These are phyloP conservation scores for Pisolithus tinctorius DNA, from an alignment of 768 basidiomycete species.

Conservation along the genomic window DNA sequence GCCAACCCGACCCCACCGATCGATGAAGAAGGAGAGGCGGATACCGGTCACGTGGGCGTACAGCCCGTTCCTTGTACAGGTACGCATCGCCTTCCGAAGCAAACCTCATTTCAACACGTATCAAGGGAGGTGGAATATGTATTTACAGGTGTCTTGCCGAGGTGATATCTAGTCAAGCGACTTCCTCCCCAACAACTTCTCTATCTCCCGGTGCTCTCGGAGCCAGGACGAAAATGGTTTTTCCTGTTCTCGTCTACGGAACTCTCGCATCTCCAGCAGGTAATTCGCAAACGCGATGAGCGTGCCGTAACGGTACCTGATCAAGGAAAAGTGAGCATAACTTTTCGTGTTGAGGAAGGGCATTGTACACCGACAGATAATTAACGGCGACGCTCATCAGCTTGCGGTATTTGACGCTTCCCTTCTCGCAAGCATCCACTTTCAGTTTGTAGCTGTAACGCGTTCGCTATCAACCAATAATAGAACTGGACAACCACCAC, in stretches of 20 bases:
- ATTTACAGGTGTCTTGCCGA: neutral
- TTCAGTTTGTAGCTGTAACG: constrained; percentile 80
- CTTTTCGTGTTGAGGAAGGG: neutral
- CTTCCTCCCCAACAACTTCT: constrained; percentile 57
- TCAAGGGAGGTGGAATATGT: neutral
- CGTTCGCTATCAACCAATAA: neutral
- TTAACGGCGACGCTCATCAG: constrained; percentile 75
- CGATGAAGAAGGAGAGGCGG: constrained; percentile 8
- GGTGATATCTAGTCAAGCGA: constrained; percentile 51
- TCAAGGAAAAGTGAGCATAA: constrained; percentile 4
- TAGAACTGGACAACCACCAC: neutral
- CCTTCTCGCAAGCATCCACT: constrained; percentile 74
- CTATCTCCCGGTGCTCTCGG: constrained; percentile 77
- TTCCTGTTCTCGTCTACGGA: constrained; percentile 29
- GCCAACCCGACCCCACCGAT: constrained; percentile 1
- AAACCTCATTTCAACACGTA: too few species aligned
- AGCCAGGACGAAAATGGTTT: constrained; percentile 79
- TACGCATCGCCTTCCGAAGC: too few species aligned
- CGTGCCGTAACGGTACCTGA: constrained; percentile 81
- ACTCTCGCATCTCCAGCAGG: constrained; percentile 61
- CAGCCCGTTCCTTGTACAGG: neutral
- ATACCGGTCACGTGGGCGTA: constrained; percentile 16
- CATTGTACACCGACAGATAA: constrained; percentile 56
- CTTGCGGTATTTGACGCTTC: constrained; percentile 70
- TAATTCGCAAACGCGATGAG: constrained; percentile 95